phyloP scores from a whole-genome alignment of 2,329 filamentous ascomycete species.

The Zasmidium cellare region DNA sequence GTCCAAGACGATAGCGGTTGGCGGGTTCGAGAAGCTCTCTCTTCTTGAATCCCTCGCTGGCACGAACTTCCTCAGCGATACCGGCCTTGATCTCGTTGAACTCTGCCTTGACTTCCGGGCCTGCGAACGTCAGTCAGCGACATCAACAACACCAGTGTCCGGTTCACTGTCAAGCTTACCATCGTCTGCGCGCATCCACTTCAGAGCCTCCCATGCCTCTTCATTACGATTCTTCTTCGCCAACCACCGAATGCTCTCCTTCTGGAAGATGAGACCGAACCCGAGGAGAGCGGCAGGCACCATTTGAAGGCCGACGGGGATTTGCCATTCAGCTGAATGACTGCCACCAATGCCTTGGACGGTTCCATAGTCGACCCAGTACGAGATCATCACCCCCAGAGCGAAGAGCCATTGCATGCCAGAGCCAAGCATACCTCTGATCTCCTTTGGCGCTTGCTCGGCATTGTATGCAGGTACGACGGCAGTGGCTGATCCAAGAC shows the following conservation, averaged over 20 bases:
- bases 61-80: constrained; percentile 48
- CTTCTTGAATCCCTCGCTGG: constrained; percentile 35
- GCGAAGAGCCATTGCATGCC: constrained; percentile 56
- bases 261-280: constrained; percentile 50
- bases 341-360: constrained; percentile 34
- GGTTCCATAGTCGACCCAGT: constrained; percentile 56
- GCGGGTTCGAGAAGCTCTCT: constrained; percentile 46
- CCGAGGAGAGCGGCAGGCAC: constrained; percentile 51
- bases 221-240: constrained; percentile 47
- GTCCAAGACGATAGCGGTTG: constrained; percentile 48
- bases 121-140: background rate
- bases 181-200: constrained; percentile 53
- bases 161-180: constrained; percentile 3
- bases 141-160: background rate
- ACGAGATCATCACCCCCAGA: constrained; percentile 51
- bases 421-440: constrained; percentile 50
- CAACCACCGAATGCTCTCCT: constrained; percentile 55
- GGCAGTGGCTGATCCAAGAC: constrained; percentile 50
- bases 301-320: constrained; percentile 55
- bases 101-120: constrained; percentile 39
- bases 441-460: constrained; percentile 47
- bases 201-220: constrained; percentile 50
- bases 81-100: constrained; percentile 54
- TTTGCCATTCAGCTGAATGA: constrained; percentile 54
- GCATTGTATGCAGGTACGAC: constrained; percentile 43